Evolutionary conservation across 177 flowering plant species (phyloP).

Genomic region (Telopea speciosissima): DNA sequence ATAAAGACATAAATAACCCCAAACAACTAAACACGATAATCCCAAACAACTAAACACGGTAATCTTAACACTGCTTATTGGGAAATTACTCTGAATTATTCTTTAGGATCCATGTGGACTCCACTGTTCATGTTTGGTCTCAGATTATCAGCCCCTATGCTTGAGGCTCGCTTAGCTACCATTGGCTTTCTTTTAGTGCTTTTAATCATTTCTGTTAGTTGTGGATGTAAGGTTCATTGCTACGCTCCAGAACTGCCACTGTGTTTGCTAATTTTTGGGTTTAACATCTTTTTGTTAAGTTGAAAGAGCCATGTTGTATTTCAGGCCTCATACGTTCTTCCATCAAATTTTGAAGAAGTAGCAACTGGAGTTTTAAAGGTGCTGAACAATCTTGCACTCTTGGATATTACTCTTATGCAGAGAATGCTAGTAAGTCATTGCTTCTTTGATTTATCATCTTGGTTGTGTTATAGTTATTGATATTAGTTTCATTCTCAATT

Average conservation of each 20-base stretch:
- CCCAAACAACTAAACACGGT: too few relatives aligned
- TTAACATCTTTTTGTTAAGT: background rate
- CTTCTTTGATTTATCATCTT: conserved; percentile 6
- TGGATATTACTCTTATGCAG: conserved; percentile 28
- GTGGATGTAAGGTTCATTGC: background rate
- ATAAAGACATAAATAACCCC: too few relatives aligned
- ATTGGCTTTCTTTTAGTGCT: too few relatives aligned
- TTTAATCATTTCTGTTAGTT: background rate
- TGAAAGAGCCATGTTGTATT: conserved; percentile 6
- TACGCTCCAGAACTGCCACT: background rate
- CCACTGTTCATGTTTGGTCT: too few relatives aligned
- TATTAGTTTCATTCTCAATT: background rate
- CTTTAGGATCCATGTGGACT: too few relatives aligned
- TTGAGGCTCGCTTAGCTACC: too few relatives aligned
- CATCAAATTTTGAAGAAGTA: conserved; percentile 90
- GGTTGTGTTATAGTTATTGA: background rate
- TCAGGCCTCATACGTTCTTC: conserved; percentile 73
- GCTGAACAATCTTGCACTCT: conserved; percentile 76
- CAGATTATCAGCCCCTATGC: too few relatives aligned
- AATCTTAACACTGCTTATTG: too few relatives aligned
- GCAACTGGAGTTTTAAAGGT: conserved; percentile 91
- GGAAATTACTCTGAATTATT: too few relatives aligned
- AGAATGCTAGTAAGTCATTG: conserved; percentile 67
- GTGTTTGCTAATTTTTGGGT: background rate
- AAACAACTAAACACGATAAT: too few relatives aligned